Evolutionary conservation across 805 yeast genomes (phyloP).

Genomic region (Tetrapisispora fleetii): DNA sequence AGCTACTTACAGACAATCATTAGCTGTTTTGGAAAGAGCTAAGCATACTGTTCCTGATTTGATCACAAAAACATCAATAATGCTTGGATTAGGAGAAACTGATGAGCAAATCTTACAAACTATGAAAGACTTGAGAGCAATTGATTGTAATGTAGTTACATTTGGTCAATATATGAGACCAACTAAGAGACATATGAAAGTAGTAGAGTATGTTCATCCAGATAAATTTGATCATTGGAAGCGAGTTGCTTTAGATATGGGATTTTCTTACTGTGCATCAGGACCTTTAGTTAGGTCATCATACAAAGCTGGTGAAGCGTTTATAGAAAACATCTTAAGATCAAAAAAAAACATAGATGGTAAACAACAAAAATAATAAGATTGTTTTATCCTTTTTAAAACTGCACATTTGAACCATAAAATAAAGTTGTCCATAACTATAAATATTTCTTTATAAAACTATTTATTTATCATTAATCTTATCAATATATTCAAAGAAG

Average conservation of each 20-base stretch:
- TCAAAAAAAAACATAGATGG: slow-evolving; percentile 37
- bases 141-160: slow-evolving; percentile 86
- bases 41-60: slow-evolving; percentile 64
- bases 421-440: background rate
- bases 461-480: background rate
- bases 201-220: slow-evolving; percentile 88
- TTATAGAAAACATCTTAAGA: slow-evolving; percentile 84
- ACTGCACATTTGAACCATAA: background rate
- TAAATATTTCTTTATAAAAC: background rate
- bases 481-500: background rate
- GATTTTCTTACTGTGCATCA: slow-evolving; percentile 91
- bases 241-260: slow-evolving; percentile 73
- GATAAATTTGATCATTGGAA: slow-evolving; percentile 94
- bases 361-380: too few relatives aligned
- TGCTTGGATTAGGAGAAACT: slow-evolving; percentile 95
- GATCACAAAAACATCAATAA: slow-evolving; percentile 85
- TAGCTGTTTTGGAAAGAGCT: slow-evolving; percentile 70
- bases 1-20: slow-evolving; percentile 86
- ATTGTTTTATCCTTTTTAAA: background rate
- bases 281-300: slow-evolving; percentile 96
- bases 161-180: slow-evolving; percentile 99
- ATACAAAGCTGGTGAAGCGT: slow-evolving; percentile 97
- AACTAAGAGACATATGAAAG: slow-evolving; percentile 96
- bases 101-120: slow-evolving; percentile 81
- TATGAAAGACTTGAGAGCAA: slow-evolving; percentile 61